A percentile compares a stretch with the other conserved stretches of the same genome.
Conservation (phyloP, 148 eudicot genomes). For the Euryodendron excelsum region DNA sequence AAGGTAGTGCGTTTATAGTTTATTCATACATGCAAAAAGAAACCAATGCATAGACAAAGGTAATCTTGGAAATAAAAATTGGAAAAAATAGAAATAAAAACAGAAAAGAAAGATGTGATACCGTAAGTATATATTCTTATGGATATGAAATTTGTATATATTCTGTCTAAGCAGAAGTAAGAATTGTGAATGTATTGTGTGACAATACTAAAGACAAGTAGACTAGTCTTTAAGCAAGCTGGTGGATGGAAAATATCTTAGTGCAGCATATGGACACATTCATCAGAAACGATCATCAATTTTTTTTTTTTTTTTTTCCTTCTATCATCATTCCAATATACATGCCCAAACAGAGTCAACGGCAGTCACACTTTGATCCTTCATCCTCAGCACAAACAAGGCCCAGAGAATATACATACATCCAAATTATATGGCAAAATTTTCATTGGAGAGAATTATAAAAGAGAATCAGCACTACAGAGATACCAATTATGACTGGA, state of each 20-base stretch:
- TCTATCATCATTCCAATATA: background rate
- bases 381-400: slow-evolving; percentile 1
- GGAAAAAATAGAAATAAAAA: background rate
- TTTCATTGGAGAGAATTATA: slow-evolving; percentile 73
- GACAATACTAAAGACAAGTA: background rate
- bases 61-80: background rate
- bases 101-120: background rate
- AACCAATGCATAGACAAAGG: background rate
- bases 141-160: background rate
- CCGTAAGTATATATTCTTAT: background rate
- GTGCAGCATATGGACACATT: background rate
- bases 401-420: slow-evolving; percentile 19
- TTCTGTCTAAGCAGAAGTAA: background rate
- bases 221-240: background rate
- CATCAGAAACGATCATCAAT: background rate
- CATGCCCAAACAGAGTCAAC: background rate
- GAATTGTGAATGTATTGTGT: background rate
- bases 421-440: background rate
- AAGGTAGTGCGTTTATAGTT: background rate
- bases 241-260: background rate
- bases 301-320: too few species aligned
- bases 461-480: slow-evolving; percentile 79
- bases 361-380: background rate
- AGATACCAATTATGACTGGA: slow-evolving; percentile 75
- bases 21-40: background rate